phyloP scores from a whole-genome alignment of 306 rosid genomes.

The Carpinus fangiana region DNA sequence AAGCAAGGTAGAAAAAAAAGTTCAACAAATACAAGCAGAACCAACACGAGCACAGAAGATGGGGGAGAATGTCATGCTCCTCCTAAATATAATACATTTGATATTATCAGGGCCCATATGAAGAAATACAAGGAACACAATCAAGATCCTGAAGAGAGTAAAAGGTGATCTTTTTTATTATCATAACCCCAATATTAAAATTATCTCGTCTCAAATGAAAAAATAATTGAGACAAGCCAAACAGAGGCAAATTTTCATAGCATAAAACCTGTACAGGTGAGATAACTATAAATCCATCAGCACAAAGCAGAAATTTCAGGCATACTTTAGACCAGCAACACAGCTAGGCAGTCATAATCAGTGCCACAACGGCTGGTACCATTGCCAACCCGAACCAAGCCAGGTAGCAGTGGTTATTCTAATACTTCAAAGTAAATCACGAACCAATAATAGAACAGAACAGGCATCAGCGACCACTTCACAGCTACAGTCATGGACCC shows the following conservation, averaged over 20 bases:
- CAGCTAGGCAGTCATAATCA: constrained; percentile 42
- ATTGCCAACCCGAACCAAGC: constrained; percentile 47
- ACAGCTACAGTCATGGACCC: constrained; percentile 53
- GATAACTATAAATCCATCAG: constrained; percentile 15
- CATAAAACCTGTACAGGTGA: neutral
- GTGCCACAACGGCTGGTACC: constrained; percentile 34
- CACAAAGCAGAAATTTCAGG: constrained; percentile 15
- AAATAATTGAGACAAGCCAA: neutral
- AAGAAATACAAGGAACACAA: neutral
- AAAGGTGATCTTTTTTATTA: neutral
- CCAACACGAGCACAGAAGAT: neutral
- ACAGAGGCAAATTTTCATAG: neutral
- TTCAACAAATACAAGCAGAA: neutral
- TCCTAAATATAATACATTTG: neutral
- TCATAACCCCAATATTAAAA: neutral
- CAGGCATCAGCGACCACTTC: constrained; percentile 56
- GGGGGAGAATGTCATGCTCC: neutral
- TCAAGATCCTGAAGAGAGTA: neutral
- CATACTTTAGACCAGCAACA: constrained; percentile 26
- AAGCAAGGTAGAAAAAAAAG: neutral
- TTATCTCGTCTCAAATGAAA: neutral
- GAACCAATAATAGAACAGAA: constrained; percentile 42
- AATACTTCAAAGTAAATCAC: constrained; percentile 47
- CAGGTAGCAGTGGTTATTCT: constrained; percentile 41
- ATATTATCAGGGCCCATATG: neutral